Percentiles rank a stretch among this genome's conserved stretches.
phyloP scores from a whole-genome alignment of 106 monocot genomes.

The Alisma plantagoaquatica region DNA sequence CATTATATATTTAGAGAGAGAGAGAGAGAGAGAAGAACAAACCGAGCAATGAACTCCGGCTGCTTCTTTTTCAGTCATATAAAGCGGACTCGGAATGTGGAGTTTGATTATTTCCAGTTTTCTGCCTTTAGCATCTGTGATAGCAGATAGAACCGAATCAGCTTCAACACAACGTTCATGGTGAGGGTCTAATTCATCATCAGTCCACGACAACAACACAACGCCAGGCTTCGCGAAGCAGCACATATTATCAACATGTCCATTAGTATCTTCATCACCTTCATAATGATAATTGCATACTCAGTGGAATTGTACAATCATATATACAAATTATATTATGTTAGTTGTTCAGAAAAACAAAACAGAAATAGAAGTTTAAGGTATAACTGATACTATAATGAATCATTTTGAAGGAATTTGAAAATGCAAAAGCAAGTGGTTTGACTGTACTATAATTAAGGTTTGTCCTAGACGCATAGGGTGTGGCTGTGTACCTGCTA shows the following conservation, averaged over 20 bases:
- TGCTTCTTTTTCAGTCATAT: constrained; percentile 88
- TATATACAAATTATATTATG: too few species aligned
- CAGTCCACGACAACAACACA: constrained; percentile 85
- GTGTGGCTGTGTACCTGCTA: too few species aligned
- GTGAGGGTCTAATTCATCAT: constrained; percentile 83
- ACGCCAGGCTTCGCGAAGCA: constrained; percentile 82
- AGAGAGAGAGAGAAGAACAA: too few species aligned
- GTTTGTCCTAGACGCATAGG: too few species aligned
- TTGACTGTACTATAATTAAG: too few species aligned
- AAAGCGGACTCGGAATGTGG: constrained; percentile 80
- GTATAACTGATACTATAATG: too few species aligned
- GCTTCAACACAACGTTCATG: constrained; percentile 76
- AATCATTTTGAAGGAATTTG: too few species aligned
- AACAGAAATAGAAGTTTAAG: too few species aligned
- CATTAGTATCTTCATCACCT: constrained; percentile 98
- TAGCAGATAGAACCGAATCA: constrained; percentile 40
- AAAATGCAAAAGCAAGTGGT: too few species aligned
- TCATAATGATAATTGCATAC: constrained; percentile 5
- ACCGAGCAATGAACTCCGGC: constrained; percentile 27
- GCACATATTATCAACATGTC: constrained; percentile 95
- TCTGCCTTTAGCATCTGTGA: constrained; percentile 68
- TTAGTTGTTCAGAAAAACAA: too few species aligned
- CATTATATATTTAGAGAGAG: too few species aligned
- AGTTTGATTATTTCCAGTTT: constrained; percentile 76
- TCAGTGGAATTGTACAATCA: too few species aligned